Base-by-base conservation (phyloP, 345 rosid genomes). In the Geranium brycei region DNA sequence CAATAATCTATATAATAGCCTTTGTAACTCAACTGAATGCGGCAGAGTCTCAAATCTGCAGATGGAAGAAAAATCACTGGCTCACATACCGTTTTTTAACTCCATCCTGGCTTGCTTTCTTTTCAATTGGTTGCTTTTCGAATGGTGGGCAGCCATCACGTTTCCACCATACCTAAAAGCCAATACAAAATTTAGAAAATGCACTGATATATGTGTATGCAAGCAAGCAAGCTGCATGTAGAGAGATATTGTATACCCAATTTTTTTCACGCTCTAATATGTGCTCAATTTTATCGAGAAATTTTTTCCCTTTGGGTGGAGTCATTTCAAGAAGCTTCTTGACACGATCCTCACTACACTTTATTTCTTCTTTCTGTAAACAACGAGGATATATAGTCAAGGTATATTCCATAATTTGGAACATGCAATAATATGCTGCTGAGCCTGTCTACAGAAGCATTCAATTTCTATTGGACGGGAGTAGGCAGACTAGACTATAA, bases 61-160 rank as follows among this genome's bases (percentile, higher is more conserved):
- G 5, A 38, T 41, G 11, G 13, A 68, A 38, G 17, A 57, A 66
- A 14, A 51, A 31, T 11, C 41, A 18, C 28, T 2, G 32, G 66
- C 59, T 11, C 12, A 28, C 62, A 16, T 71, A 90, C 99, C 97
- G 85, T 71, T 82, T 93, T 66, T 78, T 93, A 15, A 58, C 74
- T 58, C 91, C 96, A 66, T 83, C 92, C 62, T 65, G 91, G 31
- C 72, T 72, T 31, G 76, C 62, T 80, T 81, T 90, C 66, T 75
- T 82, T 72, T 86, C 99, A 51, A 73, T 71, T 11, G 81, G 92
- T 70, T 86, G 99, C 73, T 88, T 93, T 74, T 90, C 99, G 85
- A 90, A 88, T 61, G 99, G 89, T 31, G 77, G 96, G 71, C 99
- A 93, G 53, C 97, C 97, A 79, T 93, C 97, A 58, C 97, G 92